Evolutionary conservation across 192 early-diverging fungal genomes (phyloP), one percentile per base, ranked within the genome.

Genomic region (Coemansia sp.): DNA sequence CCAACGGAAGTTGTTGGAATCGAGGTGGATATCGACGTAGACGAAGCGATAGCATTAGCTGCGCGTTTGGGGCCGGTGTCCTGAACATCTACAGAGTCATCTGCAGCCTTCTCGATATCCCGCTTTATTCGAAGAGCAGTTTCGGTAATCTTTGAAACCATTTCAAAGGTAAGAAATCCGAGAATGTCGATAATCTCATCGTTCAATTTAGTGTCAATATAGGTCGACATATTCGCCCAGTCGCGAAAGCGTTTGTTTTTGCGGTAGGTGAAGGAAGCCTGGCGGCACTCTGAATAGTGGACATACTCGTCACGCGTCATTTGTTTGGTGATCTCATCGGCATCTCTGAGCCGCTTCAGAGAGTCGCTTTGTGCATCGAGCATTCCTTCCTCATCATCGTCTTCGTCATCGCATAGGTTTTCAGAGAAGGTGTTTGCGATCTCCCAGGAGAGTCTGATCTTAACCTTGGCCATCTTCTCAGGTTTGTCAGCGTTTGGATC

Each of bases 281-380:
- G 95, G n/a, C 96, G 87, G 76, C 95, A 97, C 76, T 98, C 95
- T 7, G 96, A 95, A 68, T 96, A 99, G 83, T 97, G 94, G 22
- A 98, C 94, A 75, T 99, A 99, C 80, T 99, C 94, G n/a, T 97
- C 95, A 66, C 96, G 90, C 21, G 95, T 93, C 98, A 99, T 99
- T 15, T 87, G 91, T 16, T 86, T 76, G 5, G 98, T 99, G 4
- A 96, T 84, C 51, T 95, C 91, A 69, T 99, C 98, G 5, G 98
- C 98, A 37, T 90, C 88, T 86, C 87, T 80, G 22, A 98, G 76
- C 10, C 96, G 87, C 66, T 88, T 87, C 49, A 94, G 87, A 32
- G 95, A 92, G 52, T 97, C 94, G 78, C 91, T 88, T 77, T 78
- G 81, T 0, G 96, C 94, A 6, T 95, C 95, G 61, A 92, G 87